A percentile compares a stretch with the other conserved stretches of the same genome.
These are phyloP conservation scores for Diaporthe humulicola DNA, from an alignment of 2,329 filamentous ascomycete species.

Conservation along the genomic window DNA sequence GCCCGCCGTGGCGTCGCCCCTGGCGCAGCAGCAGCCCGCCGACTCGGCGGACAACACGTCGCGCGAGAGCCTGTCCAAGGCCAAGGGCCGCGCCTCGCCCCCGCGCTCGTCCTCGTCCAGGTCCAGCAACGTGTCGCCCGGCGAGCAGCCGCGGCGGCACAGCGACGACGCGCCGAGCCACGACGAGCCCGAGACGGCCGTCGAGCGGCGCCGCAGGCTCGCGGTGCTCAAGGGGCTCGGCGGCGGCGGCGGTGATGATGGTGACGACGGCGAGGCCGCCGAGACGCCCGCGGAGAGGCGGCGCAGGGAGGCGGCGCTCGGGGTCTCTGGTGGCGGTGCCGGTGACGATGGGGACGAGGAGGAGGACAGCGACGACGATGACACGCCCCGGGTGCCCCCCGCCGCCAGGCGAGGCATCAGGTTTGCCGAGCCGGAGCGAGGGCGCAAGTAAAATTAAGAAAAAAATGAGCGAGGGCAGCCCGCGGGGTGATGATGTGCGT, in stretches of 20 bases:
- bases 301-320: conserved; percentile 80
- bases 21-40: too few species aligned
- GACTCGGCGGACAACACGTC: conserved; percentile 8
- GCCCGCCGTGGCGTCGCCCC: background rate
- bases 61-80: conserved; percentile 34
- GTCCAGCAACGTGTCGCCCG: conserved; percentile 32
- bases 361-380: conserved; percentile 70
- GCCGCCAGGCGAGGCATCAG: conserved; percentile 68
- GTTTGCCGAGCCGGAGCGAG: conserved; percentile 65
- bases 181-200: conserved; percentile 74
- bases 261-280: conserved; percentile 58
- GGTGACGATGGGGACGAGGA: conserved; percentile 55
- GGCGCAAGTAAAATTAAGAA: conserved; percentile 41
- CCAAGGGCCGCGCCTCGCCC: conserved; percentile 14
- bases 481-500: background rate
- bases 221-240: conserved; percentile 62
- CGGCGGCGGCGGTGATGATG: conserved; percentile 56
- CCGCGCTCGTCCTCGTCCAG: conserved; percentile 14
- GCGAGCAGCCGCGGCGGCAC: background rate
- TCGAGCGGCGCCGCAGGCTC: conserved; percentile 76
- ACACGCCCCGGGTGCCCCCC: conserved; percentile 65
- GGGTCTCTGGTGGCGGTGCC: conserved; percentile 58
- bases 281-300: conserved; percentile 83
- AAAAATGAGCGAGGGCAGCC: background rate
- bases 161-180: conserved; percentile 44